These are phyloP conservation scores for Hypomontagnella submonticulosa DNA, from an alignment of 495 filamentous ascomycete species.

Conservation along the genomic window DNA sequence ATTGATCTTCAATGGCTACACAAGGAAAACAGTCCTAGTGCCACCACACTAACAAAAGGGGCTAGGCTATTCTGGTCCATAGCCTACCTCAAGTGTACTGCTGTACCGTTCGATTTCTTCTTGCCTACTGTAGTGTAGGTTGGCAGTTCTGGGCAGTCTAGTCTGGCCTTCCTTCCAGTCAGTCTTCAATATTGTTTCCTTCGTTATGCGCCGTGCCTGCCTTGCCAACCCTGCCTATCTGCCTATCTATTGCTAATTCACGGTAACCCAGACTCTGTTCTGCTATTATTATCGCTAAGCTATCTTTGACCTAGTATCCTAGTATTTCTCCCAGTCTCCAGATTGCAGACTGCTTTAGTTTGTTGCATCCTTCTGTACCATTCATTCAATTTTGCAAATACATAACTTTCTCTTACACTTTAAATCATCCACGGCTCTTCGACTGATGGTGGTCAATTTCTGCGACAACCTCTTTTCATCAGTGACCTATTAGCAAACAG, in stretches of 20 bases:
- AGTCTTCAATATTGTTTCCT: constrained; percentile 23
- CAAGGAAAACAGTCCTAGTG: constrained; percentile 47
- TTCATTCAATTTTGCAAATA: constrained; percentile 41
- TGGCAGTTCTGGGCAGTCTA: constrained; percentile 10
- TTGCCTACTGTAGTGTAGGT: background rate
- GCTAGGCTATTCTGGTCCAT: constrained; percentile 34
- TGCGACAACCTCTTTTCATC: constrained; percentile 25
- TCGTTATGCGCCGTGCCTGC: constrained; percentile 33
- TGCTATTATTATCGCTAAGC: constrained; percentile 25
- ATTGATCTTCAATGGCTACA: constrained; percentile 45
- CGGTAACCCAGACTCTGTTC: constrained; percentile 14
- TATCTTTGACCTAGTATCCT: background rate
- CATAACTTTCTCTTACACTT: constrained; percentile 26
- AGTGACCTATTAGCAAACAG: constrained; percentile 40
- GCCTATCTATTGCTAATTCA: constrained; percentile 32
- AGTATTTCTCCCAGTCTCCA: constrained; percentile 14
- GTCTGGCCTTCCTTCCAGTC: constrained; percentile 21
- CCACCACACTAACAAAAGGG: constrained; percentile 33
- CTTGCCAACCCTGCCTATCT: constrained; percentile 17
- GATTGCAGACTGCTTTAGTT: constrained; percentile 20
- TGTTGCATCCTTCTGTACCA: constrained; percentile 33
- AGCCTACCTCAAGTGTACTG: constrained; percentile 31
- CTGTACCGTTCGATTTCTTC: constrained; percentile 11
- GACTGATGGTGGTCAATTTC: constrained; percentile 29
- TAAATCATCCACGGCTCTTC: constrained; percentile 29